Base-by-base conservation (phyloP, 2,329 filamentous ascomycete genomes). In the Penicillium janthinellum region DNA sequence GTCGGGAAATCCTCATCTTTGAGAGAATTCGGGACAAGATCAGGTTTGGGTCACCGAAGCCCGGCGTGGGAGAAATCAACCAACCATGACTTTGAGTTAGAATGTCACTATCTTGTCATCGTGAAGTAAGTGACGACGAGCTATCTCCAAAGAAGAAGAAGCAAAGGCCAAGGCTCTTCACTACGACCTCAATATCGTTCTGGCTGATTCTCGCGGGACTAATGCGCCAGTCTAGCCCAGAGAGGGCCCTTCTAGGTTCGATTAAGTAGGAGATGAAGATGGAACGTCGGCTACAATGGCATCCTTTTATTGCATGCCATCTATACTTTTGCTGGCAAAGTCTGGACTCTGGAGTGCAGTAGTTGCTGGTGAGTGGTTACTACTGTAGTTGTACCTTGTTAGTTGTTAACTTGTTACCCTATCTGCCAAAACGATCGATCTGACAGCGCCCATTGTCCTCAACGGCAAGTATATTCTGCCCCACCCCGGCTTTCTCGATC, bases 391-490 rank as follows among this genome's bases (percentile, higher is more conserved):
- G 28, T 31, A 31, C 5, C 7, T 8, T 31, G 28, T 17, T 17
- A 17, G 17, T 17, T 17, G 17, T 17, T 17, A 17, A 17, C 7
- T 8, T 31, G 28, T 8, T 31, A 31, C 7, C 28, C 28, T 31
- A 8, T 31, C 28, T 31, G 7, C 28, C 38, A 44, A 49, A 44
- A 49, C 38, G 42, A 54, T 50, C 49, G 50, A 58, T 58, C 56
- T 49, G 42, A 50, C 42, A 54, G 44, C 41, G 20, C n/a, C 14
- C 11, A n/a, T 47, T 31, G 28, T 31, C 39, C 2, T 50, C 56
- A 42, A 20, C 41, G 41, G 41, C 41, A 42, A 42, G 11, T 44
- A 25, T 47, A 31, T n/a, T 15, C 25, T 28, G 44, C 44, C 44
- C 44, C 44, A 31, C 44, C 25, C 22, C 22, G 14, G 42, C 42